phyloP scores from a whole-genome alignment of 495 filamentous ascomycete genomes.

The Talaromyces trachyspermus region DNA sequence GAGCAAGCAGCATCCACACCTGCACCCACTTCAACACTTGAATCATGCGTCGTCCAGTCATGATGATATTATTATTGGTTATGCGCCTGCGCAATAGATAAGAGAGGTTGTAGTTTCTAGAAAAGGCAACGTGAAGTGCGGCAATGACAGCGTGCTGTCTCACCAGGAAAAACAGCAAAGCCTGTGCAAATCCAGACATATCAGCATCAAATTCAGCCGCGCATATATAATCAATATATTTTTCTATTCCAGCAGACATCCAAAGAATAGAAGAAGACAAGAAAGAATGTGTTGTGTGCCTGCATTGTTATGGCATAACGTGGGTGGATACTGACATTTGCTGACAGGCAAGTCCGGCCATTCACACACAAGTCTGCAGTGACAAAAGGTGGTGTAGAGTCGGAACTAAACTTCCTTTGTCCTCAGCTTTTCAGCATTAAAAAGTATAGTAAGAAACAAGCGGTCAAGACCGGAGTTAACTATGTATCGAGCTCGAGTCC shows the following conservation, averaged over 20 bases:
- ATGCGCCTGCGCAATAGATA: neutral
- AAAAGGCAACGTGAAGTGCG: neutral
- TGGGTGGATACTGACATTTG: no score
- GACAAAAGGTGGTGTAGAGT: no score
- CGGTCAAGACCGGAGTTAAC: no score
- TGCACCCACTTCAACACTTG: slow-evolving; percentile 3
- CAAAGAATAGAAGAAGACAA: no score
- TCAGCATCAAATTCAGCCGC: neutral
- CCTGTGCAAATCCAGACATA: slow-evolving; percentile 4
- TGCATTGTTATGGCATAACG: no score
- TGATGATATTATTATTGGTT: neutral
- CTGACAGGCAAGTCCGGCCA: no score
- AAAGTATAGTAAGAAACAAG: no score
- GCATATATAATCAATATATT: neutral
- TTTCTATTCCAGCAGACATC: neutral
- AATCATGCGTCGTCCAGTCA: neutral
- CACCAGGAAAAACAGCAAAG: slow-evolving; percentile 1
- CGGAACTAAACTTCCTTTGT: no score
- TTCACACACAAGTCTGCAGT: no score
- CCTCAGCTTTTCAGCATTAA: no score
- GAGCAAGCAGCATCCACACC: slow-evolving; percentile 8
- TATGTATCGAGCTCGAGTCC: no score
- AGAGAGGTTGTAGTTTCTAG: neutral
- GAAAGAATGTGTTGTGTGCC: no score
- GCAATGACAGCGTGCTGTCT: slow-evolving; percentile 8